Base-by-base conservation (phyloP, 352 stramenopile genomes). In the Pythium rhizo-oryzae region DNA sequence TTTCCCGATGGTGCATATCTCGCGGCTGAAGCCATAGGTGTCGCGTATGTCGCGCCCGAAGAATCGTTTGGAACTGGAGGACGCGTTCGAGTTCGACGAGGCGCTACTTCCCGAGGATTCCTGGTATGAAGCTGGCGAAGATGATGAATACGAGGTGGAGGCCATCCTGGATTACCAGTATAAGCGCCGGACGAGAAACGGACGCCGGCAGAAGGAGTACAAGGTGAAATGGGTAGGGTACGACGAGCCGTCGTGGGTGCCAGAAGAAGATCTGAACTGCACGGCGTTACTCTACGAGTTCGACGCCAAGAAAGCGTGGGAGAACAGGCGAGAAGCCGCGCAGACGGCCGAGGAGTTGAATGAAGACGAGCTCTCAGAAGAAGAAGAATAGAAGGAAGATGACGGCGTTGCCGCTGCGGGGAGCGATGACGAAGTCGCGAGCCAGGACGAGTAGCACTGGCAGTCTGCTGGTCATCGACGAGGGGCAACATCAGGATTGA, bases 151-250 rank as follows among this genome's bases (percentile, higher is more conserved):
- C n/a, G 64, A 71, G 44, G 56, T 71, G 16, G 64, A 71, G 28
- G 25, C 8, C 12, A 39, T 71, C 19, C 37, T 71, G 4, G 64
- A 65, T 21, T 35, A 19, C n/a, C n/a, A 39, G 12, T 49, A 57
- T 19, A 49, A 51, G 23, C 35, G 25, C 8, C 2, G 47, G n/a
- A 57, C 59, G 15, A 30, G 47, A 15, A 70, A 72, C 24, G 70
- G 67, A 43, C 33, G 64, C 0, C 33, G 49, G 7, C 66, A 72
- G 23, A 59, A 51, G 9, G 67, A 72, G 47, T 80, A 76, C 35
- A 56, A 71, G 8, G 28, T 80, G 0, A 74, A 74, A 18, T 78
- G 70, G 67, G 15, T 58, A 9, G 61, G 52, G 0, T 50, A 56
- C 1, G 35, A 78, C 28, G 28, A 33, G 28, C 28, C 28, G 3